Evolutionary conservation across 1,284 basidiomycete species (phyloP), one percentile per base, ranked within the genome.

Genomic region (Porogramme epimiltina): DNA sequence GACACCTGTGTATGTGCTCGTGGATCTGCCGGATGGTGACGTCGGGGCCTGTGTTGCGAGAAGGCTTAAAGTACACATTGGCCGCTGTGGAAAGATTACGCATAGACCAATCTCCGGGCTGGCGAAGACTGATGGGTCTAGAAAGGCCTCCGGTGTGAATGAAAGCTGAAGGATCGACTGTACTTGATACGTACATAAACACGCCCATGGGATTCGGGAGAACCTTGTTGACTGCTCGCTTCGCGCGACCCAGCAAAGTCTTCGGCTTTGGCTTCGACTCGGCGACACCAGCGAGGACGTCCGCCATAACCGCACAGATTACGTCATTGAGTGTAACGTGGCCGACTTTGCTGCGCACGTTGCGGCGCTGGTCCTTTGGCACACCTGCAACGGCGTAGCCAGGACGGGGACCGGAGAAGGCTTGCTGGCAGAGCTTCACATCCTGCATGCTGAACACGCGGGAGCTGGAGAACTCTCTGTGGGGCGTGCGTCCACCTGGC

Each of bases 281-380:
- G 33, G 62, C 47, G 45, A 67, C 59, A 22, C 50, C 42, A 20
- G 51, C 64, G 4, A 67, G 50, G 0, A 66, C 63, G 42, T 69
- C 66, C 36, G 58, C 61, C 63, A 68, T 66, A 13, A 69, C 60
- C 1, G 67, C 53, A 42, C 67, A 69, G 38, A 68, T 61, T 19
- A 68, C 62, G 43, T 69, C 67, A 53, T 69, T 69, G 24, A 69
- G 48, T 13, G 67, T 69, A 40, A 69, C 62, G 44, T 66, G 65
- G 20, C 59, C 57, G 4, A 54, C 51, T 28, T 57, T 59, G 39
- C 52, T 55, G 50, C 52, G 45, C 25, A 43, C 59, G 18, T 52
- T 63, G 24, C 56, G 54, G 13, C 60, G 52, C 51, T 57, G 42
- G 28, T 58, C 52, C 40, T 51, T 58, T 11, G 56, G 60, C n/a